phyloP scores from a whole-genome alignment of 1,139 yeast genomes.

The Scheffersomyces cryptocercus region DNA sequence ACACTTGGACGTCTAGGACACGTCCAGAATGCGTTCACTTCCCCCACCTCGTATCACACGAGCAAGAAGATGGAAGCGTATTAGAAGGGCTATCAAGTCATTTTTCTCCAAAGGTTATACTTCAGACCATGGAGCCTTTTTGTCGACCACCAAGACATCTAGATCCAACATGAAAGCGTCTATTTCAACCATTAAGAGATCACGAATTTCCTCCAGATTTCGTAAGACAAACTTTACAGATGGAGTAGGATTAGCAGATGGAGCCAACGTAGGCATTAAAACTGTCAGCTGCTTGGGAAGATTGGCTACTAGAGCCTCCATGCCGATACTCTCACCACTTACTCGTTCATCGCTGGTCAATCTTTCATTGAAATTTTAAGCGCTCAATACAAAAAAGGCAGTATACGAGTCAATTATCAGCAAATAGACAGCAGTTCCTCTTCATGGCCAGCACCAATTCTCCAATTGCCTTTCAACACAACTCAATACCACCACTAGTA shows the following conservation, averaged over 20 bases:
- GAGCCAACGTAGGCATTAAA: conserved; percentile 26
- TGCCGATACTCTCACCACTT: conserved; percentile 19
- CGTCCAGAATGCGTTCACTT: conserved; percentile 33
- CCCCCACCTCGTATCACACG: conserved; percentile 48
- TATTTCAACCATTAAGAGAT: conserved; percentile 26
- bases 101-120: conserved; percentile 28
- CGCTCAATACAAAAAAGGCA: background rate
- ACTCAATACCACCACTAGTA: too few species aligned
- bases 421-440: too few species aligned
- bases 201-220: conserved; percentile 23
- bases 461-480: too few species aligned
- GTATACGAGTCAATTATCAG: too few species aligned
- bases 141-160: conserved; percentile 4
- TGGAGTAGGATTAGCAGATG: conserved; percentile 16
- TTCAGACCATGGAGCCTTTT: conserved; percentile 32
- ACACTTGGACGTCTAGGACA: too few species aligned
- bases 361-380: conserved; percentile 17
- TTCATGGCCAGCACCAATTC: too few species aligned
- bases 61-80: conserved; percentile 37
- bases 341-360: conserved; percentile 15
- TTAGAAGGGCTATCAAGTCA: conserved; percentile 30
- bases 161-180: conserved; percentile 13
- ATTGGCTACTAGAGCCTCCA: conserved; percentile 22
- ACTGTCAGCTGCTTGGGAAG: conserved; percentile 27
- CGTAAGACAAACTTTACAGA: conserved; percentile 16